Conservation (phyloP, 2,329 filamentous ascomycete species). For the Calonectria pteridis region DNA sequence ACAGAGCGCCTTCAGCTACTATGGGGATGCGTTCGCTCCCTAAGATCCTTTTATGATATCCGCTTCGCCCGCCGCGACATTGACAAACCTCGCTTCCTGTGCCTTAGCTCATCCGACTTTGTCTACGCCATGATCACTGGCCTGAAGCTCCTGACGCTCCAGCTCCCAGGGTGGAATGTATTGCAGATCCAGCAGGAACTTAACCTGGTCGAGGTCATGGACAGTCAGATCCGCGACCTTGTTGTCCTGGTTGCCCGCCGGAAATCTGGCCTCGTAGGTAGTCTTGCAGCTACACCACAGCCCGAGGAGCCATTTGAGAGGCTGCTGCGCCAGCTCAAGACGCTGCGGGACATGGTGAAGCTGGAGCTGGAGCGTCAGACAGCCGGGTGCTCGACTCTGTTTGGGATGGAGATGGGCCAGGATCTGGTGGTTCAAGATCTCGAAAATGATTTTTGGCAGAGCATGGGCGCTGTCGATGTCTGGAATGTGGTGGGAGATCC, state of each 20-base stretch:
- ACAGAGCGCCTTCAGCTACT: slow-evolving; percentile 59
- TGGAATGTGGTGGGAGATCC: slow-evolving; percentile 47
- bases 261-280: slow-evolving; percentile 39
- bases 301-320: slow-evolving; percentile 50
- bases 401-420: slow-evolving; percentile 35
- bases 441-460: slow-evolving; percentile 44
- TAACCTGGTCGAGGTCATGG: slow-evolving; percentile 42
- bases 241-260: slow-evolving; percentile 46
- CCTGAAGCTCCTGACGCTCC: slow-evolving; percentile 61
- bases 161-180: slow-evolving; percentile 61
- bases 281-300: slow-evolving; percentile 17
- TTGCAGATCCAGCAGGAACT: slow-evolving; percentile 52
- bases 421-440: slow-evolving; percentile 41
- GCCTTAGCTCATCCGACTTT: slow-evolving; percentile 61
- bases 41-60: slow-evolving; percentile 55
- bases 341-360: slow-evolving; percentile 47
- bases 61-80: slow-evolving; percentile 49
- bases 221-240: slow-evolving; percentile 47
- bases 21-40: slow-evolving; percentile 57
- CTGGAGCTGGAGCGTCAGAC: slow-evolving; percentile 46
- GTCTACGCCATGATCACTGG: slow-evolving; percentile 60
- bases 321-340: slow-evolving; percentile 48
- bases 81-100: slow-evolving; percentile 55
- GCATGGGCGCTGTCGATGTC: slow-evolving; percentile 39
- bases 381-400: slow-evolving; percentile 35